These are phyloP conservation scores for Sophora flavescens DNA, from an alignment of 306 rosid species.

Conservation along the genomic window DNA sequence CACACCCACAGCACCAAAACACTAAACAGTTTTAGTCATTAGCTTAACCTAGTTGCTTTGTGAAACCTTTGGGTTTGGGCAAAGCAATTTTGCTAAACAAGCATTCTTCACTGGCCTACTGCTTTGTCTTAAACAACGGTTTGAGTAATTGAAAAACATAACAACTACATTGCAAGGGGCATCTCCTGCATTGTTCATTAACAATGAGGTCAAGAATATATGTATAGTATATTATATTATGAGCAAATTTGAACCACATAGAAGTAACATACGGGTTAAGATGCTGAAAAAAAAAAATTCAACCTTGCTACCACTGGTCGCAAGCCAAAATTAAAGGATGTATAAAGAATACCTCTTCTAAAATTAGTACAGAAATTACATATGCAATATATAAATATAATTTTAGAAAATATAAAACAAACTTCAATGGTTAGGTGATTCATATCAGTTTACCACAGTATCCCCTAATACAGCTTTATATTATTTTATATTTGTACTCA, in stretches of 20 bases:
- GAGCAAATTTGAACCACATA: neutral
- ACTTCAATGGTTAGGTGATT: slow-evolving; percentile 8
- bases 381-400: neutral
- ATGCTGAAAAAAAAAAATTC: neutral
- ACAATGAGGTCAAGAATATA: neutral
- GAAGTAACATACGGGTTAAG: neutral
- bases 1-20: neutral
- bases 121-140: neutral
- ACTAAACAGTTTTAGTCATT: neutral
- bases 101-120: neutral
- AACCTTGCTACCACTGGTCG: neutral
- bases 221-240: neutral
- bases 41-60: neutral
- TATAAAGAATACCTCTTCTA: neutral
- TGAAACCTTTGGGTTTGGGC: neutral
- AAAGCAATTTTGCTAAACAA: neutral
- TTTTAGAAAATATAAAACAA: slow-evolving; percentile 19
- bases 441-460: neutral
- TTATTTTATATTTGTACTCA: neutral
- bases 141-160: too few species aligned
- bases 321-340: neutral
- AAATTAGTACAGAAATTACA: neutral
- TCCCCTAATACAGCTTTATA: neutral
- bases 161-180: neutral
- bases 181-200: neutral